Evolutionary conservation across 257 asterid species (phyloP), one percentile per base, ranked within the genome.

Genomic region (Jasminum sambac): DNA sequence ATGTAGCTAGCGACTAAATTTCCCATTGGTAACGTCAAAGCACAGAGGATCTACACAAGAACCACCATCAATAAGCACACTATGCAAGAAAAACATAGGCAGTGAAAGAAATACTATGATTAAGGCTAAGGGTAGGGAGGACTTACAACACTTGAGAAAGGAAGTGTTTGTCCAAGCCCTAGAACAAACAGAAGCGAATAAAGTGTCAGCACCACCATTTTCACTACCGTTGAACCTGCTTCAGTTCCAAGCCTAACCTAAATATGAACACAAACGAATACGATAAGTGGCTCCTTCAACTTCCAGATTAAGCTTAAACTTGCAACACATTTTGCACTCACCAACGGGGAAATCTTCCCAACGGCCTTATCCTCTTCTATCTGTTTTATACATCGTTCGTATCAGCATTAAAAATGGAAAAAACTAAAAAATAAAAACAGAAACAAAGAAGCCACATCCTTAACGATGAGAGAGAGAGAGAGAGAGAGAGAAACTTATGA

Each of bases 261-360:
- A 68, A 71, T 38, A 46, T 16, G 42, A 26, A 77, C 36, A 6
- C 57, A 52, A 77, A n/a, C 30, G n/a, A 34, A 43, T 12, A 40
- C 17, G 34, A 1, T 73, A 55, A 39, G 10, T 55, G 39, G 14
- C 11, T 41, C 44, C 70, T 62, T 34, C 40, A 12, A 57, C 14
- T 59, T 43, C 7, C 17, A 14, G 37, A 24, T 43, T 14, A 9
- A 73, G 64, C 60, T 59, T 69, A 9, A 2, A 60, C 44, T 37
- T 55, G 9, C 16, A 48, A 17, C 1, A 25, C 21, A 11, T 42
- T 42, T 30, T 16, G 60, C 17, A 82, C 87, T 80, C 70, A 85
- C 90, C 88, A 85, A 65, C 19, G 92, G 92, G 17, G 92, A 86
- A 34, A 78, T 72, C 67, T 86, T 84, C 9, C 89, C 84, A 23